phyloP scores from a whole-genome alignment of 1,284 basidiomycete species.

The Acaromyces ingoldii region DNA sequence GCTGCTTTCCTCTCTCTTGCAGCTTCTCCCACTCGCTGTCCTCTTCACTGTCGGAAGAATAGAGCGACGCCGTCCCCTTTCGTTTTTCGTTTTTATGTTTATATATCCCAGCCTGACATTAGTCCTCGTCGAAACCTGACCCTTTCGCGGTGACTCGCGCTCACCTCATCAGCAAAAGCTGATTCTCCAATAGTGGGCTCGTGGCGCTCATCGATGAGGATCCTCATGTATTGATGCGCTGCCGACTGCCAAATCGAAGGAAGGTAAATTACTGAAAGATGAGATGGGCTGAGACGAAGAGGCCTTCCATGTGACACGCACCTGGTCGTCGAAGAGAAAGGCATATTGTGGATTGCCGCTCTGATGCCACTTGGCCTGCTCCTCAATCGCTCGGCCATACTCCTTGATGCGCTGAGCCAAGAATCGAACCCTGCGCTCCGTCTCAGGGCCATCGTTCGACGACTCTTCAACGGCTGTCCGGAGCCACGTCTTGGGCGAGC shows the following conservation, averaged over 20 bases:
- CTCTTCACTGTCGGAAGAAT: slow-evolving; percentile 91
- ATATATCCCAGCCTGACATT: too few species aligned
- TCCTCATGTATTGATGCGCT: slow-evolving; percentile 69
- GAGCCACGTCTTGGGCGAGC: not conserved
- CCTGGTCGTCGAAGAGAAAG: slow-evolving; percentile 62
- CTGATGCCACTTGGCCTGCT: slow-evolving; percentile 69
- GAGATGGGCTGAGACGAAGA: too few species aligned
- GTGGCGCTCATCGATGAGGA: slow-evolving; percentile 65
- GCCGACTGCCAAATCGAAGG: not conserved
- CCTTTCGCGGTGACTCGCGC: too few species aligned
- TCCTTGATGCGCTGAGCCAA: slow-evolving; percentile 78
- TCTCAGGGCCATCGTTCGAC: slow-evolving; percentile 3
- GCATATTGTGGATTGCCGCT: slow-evolving; percentile 72
- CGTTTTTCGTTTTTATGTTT: too few species aligned
- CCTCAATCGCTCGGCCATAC: slow-evolving; percentile 73
- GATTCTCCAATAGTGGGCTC: slow-evolving; percentile 56
- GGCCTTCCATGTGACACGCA: too few species aligned
- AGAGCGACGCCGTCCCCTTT: slow-evolving; percentile 56
- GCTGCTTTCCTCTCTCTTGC: slow-evolving; percentile 56
- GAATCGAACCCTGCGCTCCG: slow-evolving; percentile 72
- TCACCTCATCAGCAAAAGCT: slow-evolving; percentile 78
- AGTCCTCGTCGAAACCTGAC: too few species aligned
- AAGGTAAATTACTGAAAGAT: too few species aligned
- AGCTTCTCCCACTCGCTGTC: slow-evolving; percentile 79
- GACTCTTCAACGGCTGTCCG: not conserved